phyloP scores from a whole-genome alignment of 345 rosid species.

The Eucalyptus curtisii region DNA sequence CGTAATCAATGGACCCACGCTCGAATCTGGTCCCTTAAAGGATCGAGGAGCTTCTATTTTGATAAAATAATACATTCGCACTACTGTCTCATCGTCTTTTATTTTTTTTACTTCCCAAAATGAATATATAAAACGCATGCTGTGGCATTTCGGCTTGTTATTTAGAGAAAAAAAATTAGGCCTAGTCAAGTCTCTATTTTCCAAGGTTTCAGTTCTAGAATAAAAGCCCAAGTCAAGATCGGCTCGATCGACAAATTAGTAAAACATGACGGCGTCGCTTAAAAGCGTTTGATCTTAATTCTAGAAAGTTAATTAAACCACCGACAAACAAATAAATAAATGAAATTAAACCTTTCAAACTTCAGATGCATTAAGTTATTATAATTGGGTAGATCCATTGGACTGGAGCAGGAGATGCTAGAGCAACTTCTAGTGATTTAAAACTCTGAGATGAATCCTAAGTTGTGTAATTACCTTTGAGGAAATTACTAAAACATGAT shows the following conservation, averaged over 20 bases:
- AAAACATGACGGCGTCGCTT: not conserved
- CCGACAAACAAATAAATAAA: too few species aligned
- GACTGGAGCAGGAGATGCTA: not conserved
- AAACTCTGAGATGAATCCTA: not conserved
- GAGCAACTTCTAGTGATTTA: not conserved
- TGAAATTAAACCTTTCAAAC: too few species aligned
- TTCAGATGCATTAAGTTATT: not conserved
- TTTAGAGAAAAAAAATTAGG: not conserved
- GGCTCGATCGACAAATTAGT: not conserved
- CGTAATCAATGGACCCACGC: not conserved
- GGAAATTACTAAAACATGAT: not conserved
- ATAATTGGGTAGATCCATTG: not conserved
- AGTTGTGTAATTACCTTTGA: too few species aligned
- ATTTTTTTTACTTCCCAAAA: not conserved
- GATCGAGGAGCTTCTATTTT: not conserved
- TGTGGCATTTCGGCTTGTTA: not conserved
- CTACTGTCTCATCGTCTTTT: not conserved
- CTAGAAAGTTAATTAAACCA: too few species aligned
- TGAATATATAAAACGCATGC: not conserved
- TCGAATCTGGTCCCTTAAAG: not conserved
- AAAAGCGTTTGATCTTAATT: not conserved
- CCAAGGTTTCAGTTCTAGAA: not conserved
- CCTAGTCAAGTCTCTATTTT: not conserved
- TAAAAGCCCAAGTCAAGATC: not conserved
- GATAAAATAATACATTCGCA: not conserved